These are phyloP conservation scores for Lachancea quebecensis DNA, from an alignment of 805 yeast species.

Conservation along the genomic window DNA sequence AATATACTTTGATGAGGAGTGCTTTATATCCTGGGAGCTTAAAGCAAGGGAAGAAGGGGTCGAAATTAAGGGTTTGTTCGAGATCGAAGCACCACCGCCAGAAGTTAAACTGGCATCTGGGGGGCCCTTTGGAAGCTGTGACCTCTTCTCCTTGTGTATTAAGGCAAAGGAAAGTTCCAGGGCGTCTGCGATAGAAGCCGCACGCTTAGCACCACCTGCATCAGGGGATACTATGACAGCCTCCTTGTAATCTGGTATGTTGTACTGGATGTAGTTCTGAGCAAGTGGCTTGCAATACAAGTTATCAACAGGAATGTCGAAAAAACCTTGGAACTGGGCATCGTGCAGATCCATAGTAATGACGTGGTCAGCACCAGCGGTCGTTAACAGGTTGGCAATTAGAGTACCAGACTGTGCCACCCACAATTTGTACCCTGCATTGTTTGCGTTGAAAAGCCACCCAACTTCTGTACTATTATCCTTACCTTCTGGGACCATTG, in stretches of 20 bases:
- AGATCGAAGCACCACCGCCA: slow-evolving; percentile 21
- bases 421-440: slow-evolving; percentile 85
- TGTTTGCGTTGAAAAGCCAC: slow-evolving; percentile 35
- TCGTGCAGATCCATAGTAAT: slow-evolving; percentile 98
- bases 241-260: slow-evolving; percentile 71
- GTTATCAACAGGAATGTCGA: slow-evolving; percentile 94
- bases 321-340: slow-evolving; percentile 96
- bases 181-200: slow-evolving; percentile 88
- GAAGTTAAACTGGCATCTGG: slow-evolving; percentile 29
- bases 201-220: slow-evolving; percentile 98
- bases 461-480: slow-evolving; percentile 19
- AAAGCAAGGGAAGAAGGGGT: slow-evolving; percentile 19
- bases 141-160: slow-evolving; percentile 87
- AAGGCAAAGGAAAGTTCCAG: slow-evolving; percentile 85
- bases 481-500: slow-evolving; percentile 33
- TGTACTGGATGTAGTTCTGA: slow-evolving; percentile 72
- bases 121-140: slow-evolving; percentile 33
- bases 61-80: slow-evolving; percentile 17
- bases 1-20: slow-evolving; percentile 30
- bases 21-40: slow-evolving; percentile 13
- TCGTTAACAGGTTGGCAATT: slow-evolving; percentile 76
- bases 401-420: slow-evolving; percentile 92
- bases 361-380: slow-evolving; percentile 94
- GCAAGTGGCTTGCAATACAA: slow-evolving; percentile 81
- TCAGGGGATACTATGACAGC: slow-evolving; percentile 96